These are phyloP conservation scores for Botrytis cinerea DNA, from an alignment of 2,329 filamentous ascomycete genomes.

Conservation along the genomic window DNA sequence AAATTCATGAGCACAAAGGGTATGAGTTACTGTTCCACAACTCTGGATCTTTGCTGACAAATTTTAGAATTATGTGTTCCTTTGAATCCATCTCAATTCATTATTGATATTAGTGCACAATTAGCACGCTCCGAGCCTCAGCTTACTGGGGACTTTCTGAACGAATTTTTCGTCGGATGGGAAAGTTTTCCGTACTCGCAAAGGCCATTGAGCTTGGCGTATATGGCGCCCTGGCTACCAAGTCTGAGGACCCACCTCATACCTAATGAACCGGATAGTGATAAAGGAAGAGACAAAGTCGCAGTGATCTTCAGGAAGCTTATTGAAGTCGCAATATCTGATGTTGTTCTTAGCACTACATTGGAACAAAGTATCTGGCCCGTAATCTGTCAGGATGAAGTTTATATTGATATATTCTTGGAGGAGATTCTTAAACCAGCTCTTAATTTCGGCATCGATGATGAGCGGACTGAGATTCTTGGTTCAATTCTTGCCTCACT, in stretches of 20 bases:
- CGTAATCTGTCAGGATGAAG: slow-evolving; percentile 63
- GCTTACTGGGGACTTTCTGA: slow-evolving; percentile 67
- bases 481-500: slow-evolving; percentile 64
- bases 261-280: slow-evolving; percentile 60
- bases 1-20: slow-evolving; percentile 64
- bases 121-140: slow-evolving; percentile 65
- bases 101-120: slow-evolving; percentile 65
- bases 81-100: slow-evolving; percentile 62
- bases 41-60: slow-evolving; percentile 23
- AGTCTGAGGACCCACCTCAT: slow-evolving; percentile 62
- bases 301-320: slow-evolving; percentile 64
- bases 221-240: slow-evolving; percentile 70
- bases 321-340: slow-evolving; percentile 64
- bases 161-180: slow-evolving; percentile 74
- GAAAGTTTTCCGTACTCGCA: slow-evolving; percentile 69
- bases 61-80: slow-evolving; percentile 62
- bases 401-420: slow-evolving; percentile 65
- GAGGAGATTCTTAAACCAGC: slow-evolving; percentile 68
- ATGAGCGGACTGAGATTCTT: slow-evolving; percentile 60
- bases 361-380: slow-evolving; percentile 70
- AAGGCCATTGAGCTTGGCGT: slow-evolving; percentile 65
- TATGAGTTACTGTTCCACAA: slow-evolving; percentile 39
- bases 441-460: slow-evolving; percentile 57
- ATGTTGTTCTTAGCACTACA: slow-evolving; percentile 58
- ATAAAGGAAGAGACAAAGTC: slow-evolving; percentile 67